Evolutionary conservation across 202 grass and related monocot species (phyloP).

Genomic region (Brachypodium distachyon): DNA sequence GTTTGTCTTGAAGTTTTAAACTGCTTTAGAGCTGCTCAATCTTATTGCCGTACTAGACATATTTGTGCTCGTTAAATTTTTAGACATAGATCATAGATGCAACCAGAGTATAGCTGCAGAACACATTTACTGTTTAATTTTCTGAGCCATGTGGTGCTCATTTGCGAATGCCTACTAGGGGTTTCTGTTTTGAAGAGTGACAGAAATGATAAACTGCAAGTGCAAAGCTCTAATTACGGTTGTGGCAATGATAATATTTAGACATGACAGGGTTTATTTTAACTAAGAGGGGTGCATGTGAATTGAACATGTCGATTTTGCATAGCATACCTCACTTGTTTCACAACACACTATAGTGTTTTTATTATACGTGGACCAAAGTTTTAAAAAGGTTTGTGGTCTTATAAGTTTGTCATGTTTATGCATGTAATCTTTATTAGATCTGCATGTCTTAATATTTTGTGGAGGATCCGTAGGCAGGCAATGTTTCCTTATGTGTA

Average conservation of each 20-base stretch:
- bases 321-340: not conserved
- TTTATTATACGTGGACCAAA: not conserved
- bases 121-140: not conserved
- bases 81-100: not conserved
- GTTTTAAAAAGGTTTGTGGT: too few species aligned
- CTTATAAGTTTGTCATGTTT: constrained; percentile 16
- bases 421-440: not conserved
- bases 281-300: not conserved
- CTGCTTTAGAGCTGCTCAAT: not conserved
- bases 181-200: not conserved
- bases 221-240: not conserved
- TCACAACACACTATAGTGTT: not conserved
- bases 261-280: not conserved
- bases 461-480: not conserved
- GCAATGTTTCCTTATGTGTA: not conserved
- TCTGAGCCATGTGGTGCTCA: not conserved
- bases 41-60: not conserved
- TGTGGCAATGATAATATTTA: not conserved
- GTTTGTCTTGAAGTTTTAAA: not conserved
- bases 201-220: not conserved
- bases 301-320: not conserved
- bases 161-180: not conserved
- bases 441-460: not conserved
- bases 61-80: not conserved
- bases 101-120: not conserved